Evolutionary conservation across 768 basidiomycete genomes (phyloP), one percentile per base, ranked within the genome.

Genomic region (Cyclocybe aegerita): DNA sequence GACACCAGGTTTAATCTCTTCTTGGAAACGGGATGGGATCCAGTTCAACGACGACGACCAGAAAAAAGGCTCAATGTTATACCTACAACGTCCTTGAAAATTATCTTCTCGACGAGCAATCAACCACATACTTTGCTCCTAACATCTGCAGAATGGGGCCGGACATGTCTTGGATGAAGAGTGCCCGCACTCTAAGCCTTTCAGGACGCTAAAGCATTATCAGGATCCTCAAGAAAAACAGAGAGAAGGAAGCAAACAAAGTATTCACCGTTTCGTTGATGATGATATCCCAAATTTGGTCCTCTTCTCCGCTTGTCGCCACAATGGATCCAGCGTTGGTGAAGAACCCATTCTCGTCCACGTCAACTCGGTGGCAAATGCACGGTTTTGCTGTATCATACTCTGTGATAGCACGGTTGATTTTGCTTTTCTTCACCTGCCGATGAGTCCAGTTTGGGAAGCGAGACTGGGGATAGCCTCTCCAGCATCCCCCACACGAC

Each of bases 1-100:
- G 43, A 67, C 39, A 10, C 66, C 64, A 9, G 60, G 60, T 9
- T 62, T 32, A 0, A 74, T 51, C 41, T 74, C 78, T 54, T 84
- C 83, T 56, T 83, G 80, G 48, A 81, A 87, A 48, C 83, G 77
- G 1, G 82, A 81, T 1, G 85, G 85, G 52, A 86, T 87, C 83
- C 82, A 84, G 52, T 81, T 83, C 4, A 83, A 55, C 15, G 81
- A 81, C 0, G 83, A 84, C 0, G 82, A 83, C 62, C 81, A 86
- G 64, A 82, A 86, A 62, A 85, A 86, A 0, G 84, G 84, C 55
- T 85, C 84, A 39, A 85, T 76, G 36, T 75, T 71, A 56, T 76
- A 82, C 60, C 82, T 79, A 16, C 34, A 47, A 11, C 9, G 5
- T 9, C 17, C 10, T 1, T 15, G 31, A 35, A 17, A 85, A 73